phyloP scores from a whole-genome alignment of 2,329 filamentous ascomycete species.

The Aspergillus awamori region DNA sequence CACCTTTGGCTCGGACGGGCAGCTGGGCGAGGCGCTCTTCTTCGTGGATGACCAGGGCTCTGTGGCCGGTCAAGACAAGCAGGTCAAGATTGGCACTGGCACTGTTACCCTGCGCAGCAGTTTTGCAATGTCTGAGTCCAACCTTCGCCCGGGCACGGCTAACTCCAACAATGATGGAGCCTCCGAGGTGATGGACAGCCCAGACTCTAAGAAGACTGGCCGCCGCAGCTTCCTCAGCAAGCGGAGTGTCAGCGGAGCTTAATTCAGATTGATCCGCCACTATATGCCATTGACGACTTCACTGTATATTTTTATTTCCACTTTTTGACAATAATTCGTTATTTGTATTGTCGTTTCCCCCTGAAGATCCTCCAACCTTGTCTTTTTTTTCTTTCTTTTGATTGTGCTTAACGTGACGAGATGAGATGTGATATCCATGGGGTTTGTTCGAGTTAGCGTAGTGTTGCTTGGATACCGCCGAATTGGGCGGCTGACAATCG shows the following conservation, averaged over 20 bases:
- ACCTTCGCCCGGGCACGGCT: constrained; percentile 40
- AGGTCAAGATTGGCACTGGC: constrained; percentile 72
- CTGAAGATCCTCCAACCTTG: background rate
- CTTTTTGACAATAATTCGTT: background rate
- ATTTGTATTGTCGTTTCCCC: background rate
- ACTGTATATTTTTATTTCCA: constrained; percentile 10
- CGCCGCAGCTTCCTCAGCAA: constrained; percentile 53
- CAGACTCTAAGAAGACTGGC: constrained; percentile 44
- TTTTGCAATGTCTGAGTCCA: constrained; percentile 61
- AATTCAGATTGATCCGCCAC: background rate
- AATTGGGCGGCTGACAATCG: constrained; percentile 3
- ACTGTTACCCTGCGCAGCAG: constrained; percentile 72
- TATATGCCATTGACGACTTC: constrained; percentile 12
- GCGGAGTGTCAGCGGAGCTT: constrained; percentile 42
- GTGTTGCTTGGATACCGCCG: constrained; percentile 6
- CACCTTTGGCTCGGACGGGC: constrained; percentile 79
- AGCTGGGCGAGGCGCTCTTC: constrained; percentile 83
- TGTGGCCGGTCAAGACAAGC: constrained; percentile 68
- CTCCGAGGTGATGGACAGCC: constrained; percentile 39
- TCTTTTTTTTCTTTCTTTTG: background rate
- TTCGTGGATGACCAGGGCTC: constrained; percentile 81
- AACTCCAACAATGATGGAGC: constrained; percentile 36
- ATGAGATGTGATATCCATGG: constrained; percentile 11
- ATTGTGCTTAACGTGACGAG: background rate
- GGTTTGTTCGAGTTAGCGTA: constrained; percentile 8